Evolutionary conservation across 192 early-diverging fungal genomes (phyloP), one percentile per base, ranked within the genome.

Genomic region (Haplosporangium gracile): DNA sequence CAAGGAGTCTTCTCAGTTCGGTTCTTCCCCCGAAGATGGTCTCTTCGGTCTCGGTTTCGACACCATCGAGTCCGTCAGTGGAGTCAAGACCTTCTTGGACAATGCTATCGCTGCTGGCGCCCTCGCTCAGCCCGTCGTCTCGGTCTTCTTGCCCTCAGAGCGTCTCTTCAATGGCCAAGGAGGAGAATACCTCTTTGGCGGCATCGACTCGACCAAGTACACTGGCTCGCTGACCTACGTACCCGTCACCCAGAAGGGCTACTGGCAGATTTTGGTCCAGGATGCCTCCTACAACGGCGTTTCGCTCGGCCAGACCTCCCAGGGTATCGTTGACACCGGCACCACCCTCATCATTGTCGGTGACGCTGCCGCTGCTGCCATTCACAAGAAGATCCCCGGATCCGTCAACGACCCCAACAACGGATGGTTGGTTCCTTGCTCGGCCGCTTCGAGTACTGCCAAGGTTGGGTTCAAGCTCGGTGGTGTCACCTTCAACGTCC

Each of bases 21-120:
- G 88, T 34, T 79, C 82, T 20, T 94, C 92, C 60, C 91, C 88
- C 3, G 92, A 93, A 20, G 93, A 94, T 74, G 94, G 93, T 26
- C 85, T 95, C 40, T 80, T 95, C 3, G 94, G 94, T 55, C 91
- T 95, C 8, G 93, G 91, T 29, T 94, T 92, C 89, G 79, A 93
- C 36, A 80, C 75, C 36, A 83, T 91, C 34, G 79, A 88, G 16
- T 79, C 87, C n/a, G 88, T 89, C 22, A n/a, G 60, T 20, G 91
- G 89, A 49, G 81, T 88, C 72, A 89, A 89, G 81, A 90, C 91
- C 26, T 92, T 92, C 74, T 71, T 94, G 42, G 90, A 92, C 74
- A 93, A 92, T 74, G 88, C 93, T 39, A 88, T 93, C 55, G 85
- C 90, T 18, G 89, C 93, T 72, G 86, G 87, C 55, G 78, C 88